phyloP scores from a whole-genome alignment of 257 asterid genomes.

The Solanum megistacrolobum region DNA sequence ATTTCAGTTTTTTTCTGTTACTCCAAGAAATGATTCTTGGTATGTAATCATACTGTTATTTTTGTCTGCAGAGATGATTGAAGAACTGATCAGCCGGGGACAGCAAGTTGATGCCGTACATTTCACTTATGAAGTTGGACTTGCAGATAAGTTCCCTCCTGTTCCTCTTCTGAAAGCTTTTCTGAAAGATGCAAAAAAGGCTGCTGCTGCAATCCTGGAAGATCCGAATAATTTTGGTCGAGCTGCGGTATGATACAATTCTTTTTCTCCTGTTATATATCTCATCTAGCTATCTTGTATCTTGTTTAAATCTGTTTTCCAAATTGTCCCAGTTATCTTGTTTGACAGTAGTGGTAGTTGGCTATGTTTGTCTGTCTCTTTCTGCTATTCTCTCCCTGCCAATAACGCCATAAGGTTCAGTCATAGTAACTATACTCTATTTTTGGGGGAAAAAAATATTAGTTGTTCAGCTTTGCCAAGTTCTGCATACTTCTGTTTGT shows the following conservation, averaged over 20 bases:
- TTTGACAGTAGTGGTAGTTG: not conserved
- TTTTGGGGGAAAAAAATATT: not conserved
- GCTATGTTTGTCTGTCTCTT: not conserved
- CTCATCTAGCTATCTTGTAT: not conserved
- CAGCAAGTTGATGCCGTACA: conserved; percentile 99
- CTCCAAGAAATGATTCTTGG: not conserved
- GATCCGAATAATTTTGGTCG: conserved; percentile 89
- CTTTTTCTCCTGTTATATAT: not conserved
- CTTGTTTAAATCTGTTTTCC: not conserved
- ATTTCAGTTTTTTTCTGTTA: not conserved
- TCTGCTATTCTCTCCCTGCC: not conserved
- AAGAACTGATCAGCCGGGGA: conserved; percentile 87
- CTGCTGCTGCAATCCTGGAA: conserved; percentile 61
- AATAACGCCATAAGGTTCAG: not conserved
- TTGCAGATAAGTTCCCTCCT: conserved; percentile 75
- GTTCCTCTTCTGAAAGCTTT: conserved; percentile 90
- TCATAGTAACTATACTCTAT: not conserved
- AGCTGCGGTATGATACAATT: conserved; percentile 47
- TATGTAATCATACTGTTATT: conserved; percentile 24
- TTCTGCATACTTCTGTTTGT: not conserved
- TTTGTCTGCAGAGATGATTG: conserved; percentile 69
- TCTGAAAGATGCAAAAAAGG: conserved; percentile 84
- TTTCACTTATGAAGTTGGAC: conserved; percentile 91
- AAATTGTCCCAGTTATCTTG: not conserved
- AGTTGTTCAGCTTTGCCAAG: not conserved